Base-by-base conservation (phyloP, 164 flowering plant species). In the Stephania yunnanensis region DNA sequence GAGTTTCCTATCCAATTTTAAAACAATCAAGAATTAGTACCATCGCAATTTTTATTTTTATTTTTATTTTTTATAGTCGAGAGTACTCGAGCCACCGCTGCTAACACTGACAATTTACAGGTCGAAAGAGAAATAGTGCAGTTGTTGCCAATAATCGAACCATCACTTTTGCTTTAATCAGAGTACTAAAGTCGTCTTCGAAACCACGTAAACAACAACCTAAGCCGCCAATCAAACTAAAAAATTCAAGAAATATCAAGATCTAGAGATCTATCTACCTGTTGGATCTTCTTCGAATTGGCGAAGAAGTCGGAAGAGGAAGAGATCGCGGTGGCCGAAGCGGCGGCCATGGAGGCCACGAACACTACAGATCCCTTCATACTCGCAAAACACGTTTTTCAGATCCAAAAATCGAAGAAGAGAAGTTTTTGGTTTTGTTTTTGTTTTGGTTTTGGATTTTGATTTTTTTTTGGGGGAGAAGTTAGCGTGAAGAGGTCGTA, bases 321-420 rank as follows among this genome's bases (percentile, higher is more conserved):
- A 31, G 77, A 71, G 48, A 71, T 44, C 1, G 78, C 78, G 29
- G 80, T 68, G 48, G 80, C 80, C 66, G 82, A 73, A 77, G 75
- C 80, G 58, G 83, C 80, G 19, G 83, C 80, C 78, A 80, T 68
- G 68, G 83, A 80, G 58, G 75, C 82, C n/a, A 80, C 67, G 3
- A 81, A 75, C 17, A 72, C 78, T 53, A 76, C 78, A 7, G 83
- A 61, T 55, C 58, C 78, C 80, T 74, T 81, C 83, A 78, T 81
- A 10, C 19, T 17, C 45, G 4, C 5, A 36, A 68, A 19, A 31
- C 2, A 8, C 3, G 17, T 68, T 36, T 11, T 17, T 58, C 20
- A 17, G 48, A 69, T 69, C 48, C 6, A 19, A 30, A 72, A 29
- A 45, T 25, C 8, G 29, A 61, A 7, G 8, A 19, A 70, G 52